Evolutionary conservation across 1,139 yeast species (phyloP).

Genomic region (Candida sp.): DNA sequence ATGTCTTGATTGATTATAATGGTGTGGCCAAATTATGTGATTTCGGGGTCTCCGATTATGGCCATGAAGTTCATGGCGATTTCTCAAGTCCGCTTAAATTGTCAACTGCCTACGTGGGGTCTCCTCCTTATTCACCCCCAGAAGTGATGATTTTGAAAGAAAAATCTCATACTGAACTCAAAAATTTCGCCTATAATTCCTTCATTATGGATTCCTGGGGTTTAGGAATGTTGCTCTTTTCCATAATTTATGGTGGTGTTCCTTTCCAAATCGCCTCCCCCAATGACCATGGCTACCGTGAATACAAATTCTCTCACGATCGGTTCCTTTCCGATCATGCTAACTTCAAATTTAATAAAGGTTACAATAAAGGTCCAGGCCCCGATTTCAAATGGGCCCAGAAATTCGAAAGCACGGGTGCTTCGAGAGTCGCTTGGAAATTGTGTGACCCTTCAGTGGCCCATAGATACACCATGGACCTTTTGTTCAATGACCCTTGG

Average conservation of each 20-base stretch:
- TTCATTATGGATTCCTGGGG: constrained; percentile 74
- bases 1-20: constrained; percentile 48
- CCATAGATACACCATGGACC: constrained; percentile 52
- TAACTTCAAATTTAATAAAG: constrained; percentile 47
- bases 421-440: constrained; percentile 73
- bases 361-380: constrained; percentile 54
- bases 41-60: constrained; percentile 71
- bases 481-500: constrained; percentile 63
- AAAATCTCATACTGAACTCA: constrained; percentile 31
- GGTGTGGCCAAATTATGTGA: constrained; percentile 73
- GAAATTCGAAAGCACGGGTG: constrained; percentile 55
- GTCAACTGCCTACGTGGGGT: constrained; percentile 58
- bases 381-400: constrained; percentile 63
- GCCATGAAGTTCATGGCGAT: constrained; percentile 56
- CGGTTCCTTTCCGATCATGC: constrained; percentile 50
- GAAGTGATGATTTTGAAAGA: constrained; percentile 59
- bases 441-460: constrained; percentile 60
- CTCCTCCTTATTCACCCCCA: constrained; percentile 81
- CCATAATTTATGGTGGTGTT: constrained; percentile 53
- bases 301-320: constrained; percentile 52
- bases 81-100: constrained; percentile 43
- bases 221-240: constrained; percentile 62
- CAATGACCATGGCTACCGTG: constrained; percentile 54
- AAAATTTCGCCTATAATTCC: constrained; percentile 56
- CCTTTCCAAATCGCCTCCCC: constrained; percentile 58